These are phyloP conservation scores for Delitschia confertaspora DNA, from an alignment of 495 filamentous ascomycete genomes.

Conservation along the genomic window DNA sequence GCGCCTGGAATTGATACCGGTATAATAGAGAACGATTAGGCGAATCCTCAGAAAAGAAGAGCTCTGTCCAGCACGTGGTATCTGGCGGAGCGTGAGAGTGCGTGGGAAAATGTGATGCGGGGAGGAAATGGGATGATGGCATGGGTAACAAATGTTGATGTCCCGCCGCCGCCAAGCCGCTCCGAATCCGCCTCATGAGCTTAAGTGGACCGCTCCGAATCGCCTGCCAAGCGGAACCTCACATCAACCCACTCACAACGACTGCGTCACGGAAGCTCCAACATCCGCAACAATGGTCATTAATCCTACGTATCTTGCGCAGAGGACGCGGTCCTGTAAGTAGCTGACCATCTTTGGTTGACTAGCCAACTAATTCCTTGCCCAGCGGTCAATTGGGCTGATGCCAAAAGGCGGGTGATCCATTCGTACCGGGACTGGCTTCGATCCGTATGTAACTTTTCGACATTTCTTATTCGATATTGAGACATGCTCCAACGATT, in stretches of 20 bases:
- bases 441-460: constrained; percentile 60
- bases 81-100: not conserved
- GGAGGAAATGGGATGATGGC: not conserved
- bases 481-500: not conserved
- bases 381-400: constrained; percentile 73
- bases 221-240: too few relatives aligned
- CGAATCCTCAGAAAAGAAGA: too few relatives aligned
- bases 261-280: constrained; percentile 1
- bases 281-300: constrained; percentile 53
- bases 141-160: constrained; percentile 1
- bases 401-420: constrained; percentile 75
- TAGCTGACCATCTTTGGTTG: constrained; percentile 23
- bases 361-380: constrained; percentile 14
- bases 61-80: too few relatives aligned
- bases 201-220: too few relatives aligned
- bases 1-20: not conserved
- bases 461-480: not conserved
- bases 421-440: constrained; percentile 89
- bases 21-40: not conserved
- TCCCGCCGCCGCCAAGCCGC: constrained; percentile 2
- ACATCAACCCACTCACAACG: constrained; percentile 11
- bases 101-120: not conserved
- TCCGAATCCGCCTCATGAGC: too few relatives aligned
- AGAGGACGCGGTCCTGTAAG: constrained; percentile 84
- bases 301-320: constrained; percentile 86